Base-by-base conservation (phyloP, 1,284 basidiomycete genomes). In the Mycosarcoma mackinlayi region DNA sequence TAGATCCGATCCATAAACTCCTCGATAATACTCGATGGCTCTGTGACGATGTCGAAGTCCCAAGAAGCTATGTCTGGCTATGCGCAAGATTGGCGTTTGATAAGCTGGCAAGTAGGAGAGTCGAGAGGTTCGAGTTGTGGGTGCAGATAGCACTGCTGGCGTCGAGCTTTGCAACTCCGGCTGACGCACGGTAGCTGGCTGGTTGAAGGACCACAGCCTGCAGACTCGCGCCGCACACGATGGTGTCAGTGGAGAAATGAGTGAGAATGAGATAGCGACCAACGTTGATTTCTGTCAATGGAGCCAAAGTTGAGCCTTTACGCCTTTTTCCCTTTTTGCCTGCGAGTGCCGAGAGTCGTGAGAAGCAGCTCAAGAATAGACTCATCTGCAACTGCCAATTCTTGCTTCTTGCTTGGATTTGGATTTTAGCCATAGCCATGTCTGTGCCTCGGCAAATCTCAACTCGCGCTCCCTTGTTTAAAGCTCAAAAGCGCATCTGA, bases 181-280 rank as follows among this genome's bases (percentile, higher is more conserved):
- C 60, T 28, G 18, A 37, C 31, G 60, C 60, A 46, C 53, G 47
- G 46, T 63, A 44, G 60, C 60, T 56, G 54, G 59, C 59, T 55
- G 49, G 41, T 63, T 38, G 48, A 42, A 46, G 44, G 49, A 45
- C 60, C 27, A 42, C 52, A 47, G 48, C 47, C 49, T 63, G 48
- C 47, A 47, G 27, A 63, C 48, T 37, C 30, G 48, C 52, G 60
- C 49, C 41, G 53, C 60, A 42, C 52, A 24, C 23, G 48, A 49
- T 46, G 53, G 49, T 50, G 51, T 38, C 25, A 28, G 19, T 7
- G 34, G 18, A 34, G 33, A 24, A 9, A 46, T 31, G 27, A n/a
- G 25, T 19, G 21, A 40, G 27, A 34, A 19, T 33, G 38, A 23
- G 39, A 41, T 24, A 34, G 18, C 38, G 49, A 24, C 11, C 38